Evolutionary conservation across 805 yeast genomes (phyloP), one percentile per base, ranked within the genome.

Genomic region (Saccharomycopsis sp.): DNA sequence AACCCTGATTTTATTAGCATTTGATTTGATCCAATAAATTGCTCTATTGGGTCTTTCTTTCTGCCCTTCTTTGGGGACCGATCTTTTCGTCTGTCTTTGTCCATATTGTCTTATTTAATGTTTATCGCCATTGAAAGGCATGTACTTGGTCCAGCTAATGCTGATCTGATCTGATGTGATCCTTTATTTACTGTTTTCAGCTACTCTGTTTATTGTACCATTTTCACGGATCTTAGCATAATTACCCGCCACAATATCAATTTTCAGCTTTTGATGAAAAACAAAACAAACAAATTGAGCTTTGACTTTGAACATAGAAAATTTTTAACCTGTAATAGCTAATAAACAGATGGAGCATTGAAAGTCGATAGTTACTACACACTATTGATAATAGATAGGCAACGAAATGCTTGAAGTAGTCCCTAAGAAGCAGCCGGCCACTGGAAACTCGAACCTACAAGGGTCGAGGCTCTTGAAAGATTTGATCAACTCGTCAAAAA

Each of bases 401-500:
- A 29, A 12, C 12, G 38, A 29, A 29, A 29, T 29, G 38, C 38
- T 29, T 29, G 38, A 29, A 5, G 38, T 29, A 9, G 29, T 52
- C 20, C 55, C 49, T 44, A 44, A 44, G 22, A 44, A 44, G 22
- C 49, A 44, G 22, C 22, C 49, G 5, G 22, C 49, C 22, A 17
- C 49, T 5, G 24, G 7, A 9, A 54, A 47, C 24, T 47, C 57
- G 9, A 23, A 47, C 29, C 5, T 29, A 12, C 47, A 56, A 24
- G 68, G 69, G 3, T 67, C 65, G 41, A 66, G 65, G 17, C 64
- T 74, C 54, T 75, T 91, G 63, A 83, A 83, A 61, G 97, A 90
- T 67, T 77, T 91, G 56, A 70, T 90, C 56, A 96, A 88, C 67
- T 79, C 92, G 0, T 85, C 96, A 0, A 78, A 81, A 61, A 86